Base-by-base conservation (phyloP, 805 yeast genomes). In the Cyberlindnera veronae region DNA sequence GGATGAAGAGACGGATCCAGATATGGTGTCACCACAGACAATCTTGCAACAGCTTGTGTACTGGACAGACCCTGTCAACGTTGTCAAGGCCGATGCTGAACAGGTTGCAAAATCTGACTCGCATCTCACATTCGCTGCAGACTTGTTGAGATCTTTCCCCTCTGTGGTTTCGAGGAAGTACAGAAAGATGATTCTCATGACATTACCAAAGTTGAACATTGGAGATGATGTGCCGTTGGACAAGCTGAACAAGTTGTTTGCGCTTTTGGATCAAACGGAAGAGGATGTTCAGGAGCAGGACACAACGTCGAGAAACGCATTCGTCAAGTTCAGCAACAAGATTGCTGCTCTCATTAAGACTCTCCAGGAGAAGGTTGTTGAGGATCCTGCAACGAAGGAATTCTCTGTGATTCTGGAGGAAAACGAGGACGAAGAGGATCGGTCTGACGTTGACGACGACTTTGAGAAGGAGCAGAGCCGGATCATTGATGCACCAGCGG, bases 31-130 rank as follows among this genome's bases (percentile, higher is more conserved):
- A 3, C 83, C 87, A 0, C 63, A 71, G 11, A 66, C 67, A 9
- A 74, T 84, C 3, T 63, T 83, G 23, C 88, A 81, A 48, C 95
- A 86, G 52, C 61, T 91, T 34, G 67, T 84, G 18, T 77, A 79
- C 53, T 87, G 96, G 95, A 83, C 95, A 15, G 91, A 88, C 57
- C 95, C 96, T 6, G 63, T 66, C 32, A 76, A 79, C 47, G 63
- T 81, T 8, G 87, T 79, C 3, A 72, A 75, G 43, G 62, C 66
- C 30, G 50, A 67, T 1, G 67, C 67, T 6, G 74, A 64, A 3
- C 72, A 64, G 2, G 60, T 69, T 3, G 55, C 54, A 4, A 53
- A 53, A n/a, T 74, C 76, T 29, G 58, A 71, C 10, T 63, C 76
- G 6, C 93, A 84, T 47, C 57, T 80, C 3, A 70, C 68, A 49